Evolutionary conservation across 192 early-diverging fungal species (phyloP).

Genomic region (Backusella mclennaniae): DNA sequence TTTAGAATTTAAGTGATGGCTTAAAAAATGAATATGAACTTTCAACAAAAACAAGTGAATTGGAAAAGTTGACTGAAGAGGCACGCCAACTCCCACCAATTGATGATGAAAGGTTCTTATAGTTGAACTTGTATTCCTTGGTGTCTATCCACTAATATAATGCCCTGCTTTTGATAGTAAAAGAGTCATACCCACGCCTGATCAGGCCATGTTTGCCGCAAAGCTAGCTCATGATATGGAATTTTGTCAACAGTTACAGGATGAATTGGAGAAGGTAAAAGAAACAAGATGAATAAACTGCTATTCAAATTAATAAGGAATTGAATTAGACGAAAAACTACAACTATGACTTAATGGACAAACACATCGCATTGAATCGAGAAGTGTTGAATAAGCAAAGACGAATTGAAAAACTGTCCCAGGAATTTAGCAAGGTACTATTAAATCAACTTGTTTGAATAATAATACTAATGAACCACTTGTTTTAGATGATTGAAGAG

Average conservation of each 20-base stretch:
- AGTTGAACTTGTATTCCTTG: neutral
- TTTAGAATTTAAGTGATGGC: neutral
- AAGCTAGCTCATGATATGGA: neutral
- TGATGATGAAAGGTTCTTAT: neutral
- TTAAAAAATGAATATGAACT: constrained; percentile 1
- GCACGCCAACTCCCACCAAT: neutral
- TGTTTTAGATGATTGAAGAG: neutral
- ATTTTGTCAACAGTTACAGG: neutral
- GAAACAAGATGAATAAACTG: neutral
- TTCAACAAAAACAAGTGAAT: neutral
- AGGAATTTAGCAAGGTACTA: neutral
- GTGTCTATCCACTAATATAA: no score
- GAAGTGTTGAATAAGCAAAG: neutral
- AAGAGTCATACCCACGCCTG: neutral
- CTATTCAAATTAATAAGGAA: no score
- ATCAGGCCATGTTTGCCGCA: neutral
- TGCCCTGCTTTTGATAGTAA: neutral
- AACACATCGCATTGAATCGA: neutral
- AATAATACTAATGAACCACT: neutral
- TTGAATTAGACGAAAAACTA: neutral
- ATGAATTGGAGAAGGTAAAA: neutral
- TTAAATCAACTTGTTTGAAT: neutral
- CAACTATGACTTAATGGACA: neutral
- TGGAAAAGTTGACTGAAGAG: constrained; percentile 9
- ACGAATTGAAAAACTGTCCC: neutral